These are phyloP conservation scores for Kwoniella mangroviensis DNA, from an alignment of 768 basidiomycete genomes.

Conservation along the genomic window DNA sequence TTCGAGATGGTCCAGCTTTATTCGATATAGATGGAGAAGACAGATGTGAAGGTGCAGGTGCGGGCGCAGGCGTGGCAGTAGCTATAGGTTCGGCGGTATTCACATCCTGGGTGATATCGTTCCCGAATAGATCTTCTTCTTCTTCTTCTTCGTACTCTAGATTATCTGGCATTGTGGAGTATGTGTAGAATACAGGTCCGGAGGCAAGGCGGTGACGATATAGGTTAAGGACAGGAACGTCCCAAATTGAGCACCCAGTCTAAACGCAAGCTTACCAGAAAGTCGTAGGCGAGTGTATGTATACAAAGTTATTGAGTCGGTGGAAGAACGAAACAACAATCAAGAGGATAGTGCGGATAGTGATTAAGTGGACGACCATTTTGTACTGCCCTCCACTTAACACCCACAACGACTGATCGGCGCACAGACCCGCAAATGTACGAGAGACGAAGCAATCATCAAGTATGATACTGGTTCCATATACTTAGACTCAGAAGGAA, in stretches of 20 bases:
- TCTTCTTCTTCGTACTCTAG: conserved; percentile 48
- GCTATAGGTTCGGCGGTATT: background rate
- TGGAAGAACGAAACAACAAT: background rate
- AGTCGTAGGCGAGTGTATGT: no score
- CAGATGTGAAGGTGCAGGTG: conserved; percentile 10
- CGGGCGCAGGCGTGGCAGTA: background rate
- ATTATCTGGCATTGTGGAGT: conserved; percentile 1
- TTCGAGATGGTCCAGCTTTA: background rate
- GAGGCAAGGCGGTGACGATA: background rate
- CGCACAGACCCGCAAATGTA: background rate
- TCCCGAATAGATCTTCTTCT: conserved; percentile 40
- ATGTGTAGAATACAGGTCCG: no score
- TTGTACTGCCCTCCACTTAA: background rate
- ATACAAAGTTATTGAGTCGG: background rate
- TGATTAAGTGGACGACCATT: background rate
- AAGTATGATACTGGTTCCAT: no score
- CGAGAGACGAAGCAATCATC: background rate
- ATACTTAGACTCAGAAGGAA: background rate
- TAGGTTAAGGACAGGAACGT: background rate
- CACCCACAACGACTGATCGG: conserved; percentile 4
- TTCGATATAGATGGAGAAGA: background rate
- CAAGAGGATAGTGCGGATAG: conserved; percentile 7
- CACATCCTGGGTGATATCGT: conserved; percentile 12
- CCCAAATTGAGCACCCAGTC: background rate
- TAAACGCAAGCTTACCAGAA: no score